Conservation (phyloP, 2,329 filamentous ascomycete genomes). For the Hypoxylon sp. region DNA sequence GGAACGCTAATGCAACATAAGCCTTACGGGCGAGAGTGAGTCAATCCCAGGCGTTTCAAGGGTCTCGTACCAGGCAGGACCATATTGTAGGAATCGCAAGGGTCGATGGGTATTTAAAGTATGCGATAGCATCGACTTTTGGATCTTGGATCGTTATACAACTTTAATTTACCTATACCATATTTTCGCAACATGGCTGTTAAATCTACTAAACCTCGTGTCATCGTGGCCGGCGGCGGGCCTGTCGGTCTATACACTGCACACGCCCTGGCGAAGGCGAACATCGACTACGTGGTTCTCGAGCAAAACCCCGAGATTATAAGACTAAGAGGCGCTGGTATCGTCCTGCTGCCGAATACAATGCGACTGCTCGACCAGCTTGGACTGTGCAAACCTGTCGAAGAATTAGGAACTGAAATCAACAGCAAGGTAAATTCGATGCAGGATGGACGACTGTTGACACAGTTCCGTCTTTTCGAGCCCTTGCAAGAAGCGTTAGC, state of each 20-base stretch:
- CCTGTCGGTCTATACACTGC: slow-evolving; percentile 42
- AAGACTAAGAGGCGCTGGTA: slow-evolving; percentile 43
- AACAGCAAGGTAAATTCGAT: slow-evolving; percentile 27
- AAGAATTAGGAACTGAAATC: slow-evolving; percentile 14
- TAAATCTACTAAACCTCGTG: slow-evolving; percentile 17
- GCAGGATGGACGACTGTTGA: slow-evolving; percentile 14
- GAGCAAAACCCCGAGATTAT: slow-evolving; percentile 44
- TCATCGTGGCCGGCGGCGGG: slow-evolving; percentile 39
- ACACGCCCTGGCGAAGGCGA: slow-evolving; percentile 36
- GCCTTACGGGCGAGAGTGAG: too few relatives aligned
- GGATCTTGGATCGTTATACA: background rate
- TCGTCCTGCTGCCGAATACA: slow-evolving; percentile 46
- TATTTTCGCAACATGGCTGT: slow-evolving; percentile 1
- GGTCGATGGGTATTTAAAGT: background rate
- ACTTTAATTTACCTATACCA: background rate
- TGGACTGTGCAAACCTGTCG: slow-evolving; percentile 40
- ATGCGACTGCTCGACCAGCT: slow-evolving; percentile 51
- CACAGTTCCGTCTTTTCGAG: background rate
- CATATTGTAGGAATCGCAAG: background rate
- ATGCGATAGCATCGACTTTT: background rate
- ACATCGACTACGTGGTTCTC: slow-evolving; percentile 52
- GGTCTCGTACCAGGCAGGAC: background rate
- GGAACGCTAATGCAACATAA: too few relatives aligned
- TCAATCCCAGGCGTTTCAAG: too few relatives aligned
- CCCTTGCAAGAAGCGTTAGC: slow-evolving; percentile 28